These are phyloP conservation scores for Aureobasidium sp. DNA, from an alignment of 2,329 filamentous ascomycete species.

Conservation along the genomic window DNA sequence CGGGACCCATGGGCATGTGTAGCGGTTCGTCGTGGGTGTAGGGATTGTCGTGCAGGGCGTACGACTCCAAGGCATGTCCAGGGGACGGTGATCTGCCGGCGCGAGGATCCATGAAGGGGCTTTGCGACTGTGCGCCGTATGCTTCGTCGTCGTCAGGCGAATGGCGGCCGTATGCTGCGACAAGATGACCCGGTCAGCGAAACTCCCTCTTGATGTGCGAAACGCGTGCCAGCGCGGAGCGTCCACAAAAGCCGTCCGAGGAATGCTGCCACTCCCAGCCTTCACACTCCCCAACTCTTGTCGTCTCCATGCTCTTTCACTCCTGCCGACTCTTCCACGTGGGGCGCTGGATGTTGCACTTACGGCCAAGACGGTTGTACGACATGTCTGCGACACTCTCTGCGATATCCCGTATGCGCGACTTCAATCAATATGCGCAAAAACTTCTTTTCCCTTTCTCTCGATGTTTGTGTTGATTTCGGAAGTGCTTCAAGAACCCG, in stretches of 20 bases:
- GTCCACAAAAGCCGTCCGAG: not conserved
- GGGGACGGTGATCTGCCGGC: constrained; percentile 63
- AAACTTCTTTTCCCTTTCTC: not conserved
- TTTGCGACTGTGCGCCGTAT: constrained; percentile 19
- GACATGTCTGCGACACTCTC: constrained; percentile 42
- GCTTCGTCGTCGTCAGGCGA: constrained; percentile 20
- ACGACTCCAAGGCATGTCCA: constrained; percentile 63
- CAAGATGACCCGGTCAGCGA: constrained; percentile 6
- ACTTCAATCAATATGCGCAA: not conserved
- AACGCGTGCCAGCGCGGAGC: not conserved
- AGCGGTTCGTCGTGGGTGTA: constrained; percentile 52
- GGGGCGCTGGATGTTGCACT: not conserved
- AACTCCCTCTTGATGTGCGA: not conserved
- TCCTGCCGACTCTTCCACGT: not conserved
- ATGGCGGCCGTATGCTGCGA: constrained; percentile 16
- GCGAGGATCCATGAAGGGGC: constrained; percentile 44
- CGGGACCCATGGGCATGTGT: constrained; percentile 59
- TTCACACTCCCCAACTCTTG: not conserved
- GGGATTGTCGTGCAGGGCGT: constrained; percentile 73
- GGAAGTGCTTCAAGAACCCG: not conserved
- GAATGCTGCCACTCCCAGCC: not conserved
- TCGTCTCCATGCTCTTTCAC: not conserved
- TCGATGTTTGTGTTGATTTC: not conserved
- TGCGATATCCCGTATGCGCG: not conserved
- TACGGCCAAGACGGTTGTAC: constrained; percentile 62